These are phyloP conservation scores for Rutstroemia sydowiana DNA, from an alignment of 2,329 filamentous ascomycete species.

Conservation along the genomic window DNA sequence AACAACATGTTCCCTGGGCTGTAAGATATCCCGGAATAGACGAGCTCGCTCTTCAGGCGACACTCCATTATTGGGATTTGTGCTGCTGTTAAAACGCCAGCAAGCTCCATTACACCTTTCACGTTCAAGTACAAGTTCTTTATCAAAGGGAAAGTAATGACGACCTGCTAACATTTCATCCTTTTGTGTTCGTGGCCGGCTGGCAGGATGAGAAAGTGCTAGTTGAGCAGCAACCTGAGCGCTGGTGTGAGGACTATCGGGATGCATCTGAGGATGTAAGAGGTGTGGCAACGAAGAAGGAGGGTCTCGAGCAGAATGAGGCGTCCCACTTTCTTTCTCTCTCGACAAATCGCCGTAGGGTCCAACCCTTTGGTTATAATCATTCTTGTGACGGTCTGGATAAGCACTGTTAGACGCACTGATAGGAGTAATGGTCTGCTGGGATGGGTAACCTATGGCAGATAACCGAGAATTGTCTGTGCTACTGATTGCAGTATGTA, in stretches of 20 bases:
- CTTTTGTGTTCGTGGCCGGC: constrained; percentile 57
- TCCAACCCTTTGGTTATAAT: constrained; percentile 49
- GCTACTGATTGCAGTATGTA: constrained; percentile 46
- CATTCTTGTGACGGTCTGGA: constrained; percentile 37
- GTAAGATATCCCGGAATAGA: constrained; percentile 64
- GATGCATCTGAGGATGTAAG: constrained; percentile 26
- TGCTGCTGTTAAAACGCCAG: constrained; percentile 80
- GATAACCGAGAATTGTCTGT: constrained; percentile 54
- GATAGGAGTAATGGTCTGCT: constrained; percentile 52
- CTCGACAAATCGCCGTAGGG: constrained; percentile 50
- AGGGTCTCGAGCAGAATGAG: constrained; percentile 33
- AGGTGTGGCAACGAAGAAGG: constrained; percentile 47
- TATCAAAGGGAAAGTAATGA: constrained; percentile 72
- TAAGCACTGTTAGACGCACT: constrained; percentile 41
- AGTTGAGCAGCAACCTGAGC: constrained; percentile 28
- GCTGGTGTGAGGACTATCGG: constrained; percentile 26
- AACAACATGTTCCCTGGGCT: constrained; percentile 50
- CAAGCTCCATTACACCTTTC: constrained; percentile 75
- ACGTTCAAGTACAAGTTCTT: constrained; percentile 74
- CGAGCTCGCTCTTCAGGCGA: constrained; percentile 60
- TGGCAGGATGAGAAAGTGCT: constrained; percentile 29
- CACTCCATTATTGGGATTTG: constrained; percentile 65
- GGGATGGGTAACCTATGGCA: constrained; percentile 39
- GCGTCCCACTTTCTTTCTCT: constrained; percentile 40
- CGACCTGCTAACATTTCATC: constrained; percentile 82